A percentile compares a stretch with the other conserved stretches of the same genome.
Conservation (phyloP, 768 basidiomycete species). For the Lepiota venenata region DNA sequence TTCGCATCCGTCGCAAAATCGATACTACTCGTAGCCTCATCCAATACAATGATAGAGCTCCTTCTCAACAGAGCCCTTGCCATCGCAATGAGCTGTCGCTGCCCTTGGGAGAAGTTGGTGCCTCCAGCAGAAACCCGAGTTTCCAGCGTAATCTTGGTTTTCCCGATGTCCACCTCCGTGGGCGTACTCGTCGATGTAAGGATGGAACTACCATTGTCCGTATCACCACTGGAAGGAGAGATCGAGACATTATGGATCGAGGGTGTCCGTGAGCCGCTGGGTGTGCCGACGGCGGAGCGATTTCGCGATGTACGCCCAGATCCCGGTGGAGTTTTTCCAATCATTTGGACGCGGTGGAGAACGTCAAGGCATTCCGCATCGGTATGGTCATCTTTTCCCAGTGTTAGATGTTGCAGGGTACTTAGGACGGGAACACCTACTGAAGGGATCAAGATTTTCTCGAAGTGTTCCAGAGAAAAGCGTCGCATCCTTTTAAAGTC, state of each 20-base stretch:
- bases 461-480: conserved; percentile 79
- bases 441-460: conserved; percentile 74
- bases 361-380: conserved; percentile 82
- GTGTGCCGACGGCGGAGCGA: conserved; percentile 44
- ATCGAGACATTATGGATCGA: conserved; percentile 31
- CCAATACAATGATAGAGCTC: conserved; percentile 72
- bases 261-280: conserved; percentile 37
- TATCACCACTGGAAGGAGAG: conserved; percentile 17
- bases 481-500: conserved; percentile 50
- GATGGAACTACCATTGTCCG: conserved; percentile 15
- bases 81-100: conserved; percentile 86
- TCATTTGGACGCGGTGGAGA: conserved; percentile 77
- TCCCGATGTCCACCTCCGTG: conserved; percentile 52
- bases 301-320: conserved; percentile 51
- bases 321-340: conserved; percentile 43
- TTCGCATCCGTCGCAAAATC: conserved; percentile 88
- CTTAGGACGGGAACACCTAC: conserved; percentile 26
- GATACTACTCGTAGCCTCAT: conserved; percentile 85
- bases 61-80: conserved; percentile 73
- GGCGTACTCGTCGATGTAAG: conserved; percentile 39
- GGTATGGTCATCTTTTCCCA: conserved; percentile 59
- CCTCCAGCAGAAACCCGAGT: conserved; percentile 85
- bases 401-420: not conserved
- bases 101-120: conserved; percentile 90
- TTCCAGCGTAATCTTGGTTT: conserved; percentile 59